phyloP scores from a whole-genome alignment of 495 filamentous ascomycete genomes.

The Podospora pseudoanserina region DNA sequence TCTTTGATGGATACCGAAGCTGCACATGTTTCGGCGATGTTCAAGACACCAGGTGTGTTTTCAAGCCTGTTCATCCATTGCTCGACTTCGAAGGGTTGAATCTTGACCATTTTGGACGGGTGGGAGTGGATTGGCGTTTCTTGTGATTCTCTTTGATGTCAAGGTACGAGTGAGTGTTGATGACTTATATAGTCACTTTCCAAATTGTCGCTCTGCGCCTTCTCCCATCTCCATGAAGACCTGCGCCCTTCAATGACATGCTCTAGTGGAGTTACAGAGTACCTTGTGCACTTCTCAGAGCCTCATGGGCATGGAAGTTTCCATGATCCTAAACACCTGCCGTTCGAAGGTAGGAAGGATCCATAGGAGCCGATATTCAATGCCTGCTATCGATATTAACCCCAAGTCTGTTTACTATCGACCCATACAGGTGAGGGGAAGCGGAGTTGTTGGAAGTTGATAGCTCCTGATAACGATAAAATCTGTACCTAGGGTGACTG shows the following conservation, averaged over 20 bases:
- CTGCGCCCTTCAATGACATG: conserved; percentile 4
- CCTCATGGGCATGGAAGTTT: neutral
- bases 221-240: neutral
- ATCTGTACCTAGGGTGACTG: neutral
- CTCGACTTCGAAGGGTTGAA: conserved; percentile 73
- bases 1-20: conserved; percentile 76
- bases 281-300: neutral
- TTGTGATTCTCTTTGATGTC: neutral
- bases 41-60: conserved; percentile 63
- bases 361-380: neutral
- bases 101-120: conserved; percentile 57
- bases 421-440: neutral
- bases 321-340: neutral
- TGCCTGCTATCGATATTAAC: neutral
- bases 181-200: neutral
- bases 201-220: neutral
- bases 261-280: neutral
- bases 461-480: neutral
- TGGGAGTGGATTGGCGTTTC: neutral
- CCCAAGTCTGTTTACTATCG: neutral
- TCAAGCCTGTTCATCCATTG: conserved; percentile 94
- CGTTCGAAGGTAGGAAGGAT: neutral
- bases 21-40: conserved; percentile 84
- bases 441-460: neutral
- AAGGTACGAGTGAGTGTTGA: neutral